A percentile compares a stretch with the other conserved stretches of the same genome.
phyloP scores from a whole-genome alignment of 1,284 basidiomycete species.

The Trametes versicolor region DNA sequence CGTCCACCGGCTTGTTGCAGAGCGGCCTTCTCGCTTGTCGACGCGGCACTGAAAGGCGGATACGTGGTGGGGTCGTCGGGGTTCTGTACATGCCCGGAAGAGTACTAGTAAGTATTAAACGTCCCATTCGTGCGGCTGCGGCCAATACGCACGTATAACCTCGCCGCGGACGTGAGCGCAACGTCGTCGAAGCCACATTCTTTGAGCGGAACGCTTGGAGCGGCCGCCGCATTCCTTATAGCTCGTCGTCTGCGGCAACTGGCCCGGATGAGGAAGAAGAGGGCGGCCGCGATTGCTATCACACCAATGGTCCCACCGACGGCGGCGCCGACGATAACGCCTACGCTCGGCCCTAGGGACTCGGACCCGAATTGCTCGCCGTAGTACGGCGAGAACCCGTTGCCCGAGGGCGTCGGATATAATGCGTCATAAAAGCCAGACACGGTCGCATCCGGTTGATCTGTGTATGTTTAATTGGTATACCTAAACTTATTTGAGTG shows the following conservation, averaged over 20 bases:
- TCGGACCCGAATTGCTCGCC: neutral
- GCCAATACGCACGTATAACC: neutral
- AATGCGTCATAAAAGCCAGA: neutral
- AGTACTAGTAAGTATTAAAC: neutral
- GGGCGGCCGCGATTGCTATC: neutral
- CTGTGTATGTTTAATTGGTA: neutral
- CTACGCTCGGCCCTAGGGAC: neutral
- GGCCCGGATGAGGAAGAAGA: neutral
- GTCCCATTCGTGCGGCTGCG: neutral
- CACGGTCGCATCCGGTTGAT: neutral
- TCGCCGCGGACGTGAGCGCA: neutral
- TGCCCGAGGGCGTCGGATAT: neutral
- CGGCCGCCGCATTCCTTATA: neutral
- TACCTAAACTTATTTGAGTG: neutral
- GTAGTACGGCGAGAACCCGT: neutral
- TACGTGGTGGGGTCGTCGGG: constrained; percentile 2
- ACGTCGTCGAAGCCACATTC: neutral
- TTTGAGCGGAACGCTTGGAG: neutral
- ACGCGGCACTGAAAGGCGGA: neutral
- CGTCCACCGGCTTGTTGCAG: too few relatives aligned
- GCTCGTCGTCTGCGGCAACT: neutral
- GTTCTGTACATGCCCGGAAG: neutral
- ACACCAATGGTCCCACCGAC: neutral
- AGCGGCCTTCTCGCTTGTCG: too few relatives aligned
- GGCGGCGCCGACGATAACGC: neutral